A percentile compares a stretch with the other conserved stretches of the same genome.
Conservation (phyloP, 257 asterid species). For the Forsythia suspensa region DNA sequence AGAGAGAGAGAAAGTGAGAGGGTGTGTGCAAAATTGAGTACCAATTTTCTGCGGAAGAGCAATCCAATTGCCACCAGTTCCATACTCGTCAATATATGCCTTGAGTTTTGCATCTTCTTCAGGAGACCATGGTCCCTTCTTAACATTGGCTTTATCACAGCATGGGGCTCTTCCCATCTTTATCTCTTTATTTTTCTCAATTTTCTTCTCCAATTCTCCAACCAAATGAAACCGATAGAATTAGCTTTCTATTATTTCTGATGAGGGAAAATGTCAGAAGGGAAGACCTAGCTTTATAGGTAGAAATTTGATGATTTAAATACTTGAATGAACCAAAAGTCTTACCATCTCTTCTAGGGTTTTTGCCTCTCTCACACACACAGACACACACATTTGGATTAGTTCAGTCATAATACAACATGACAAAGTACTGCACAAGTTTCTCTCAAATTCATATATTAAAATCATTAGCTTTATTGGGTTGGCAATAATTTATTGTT, state of each 20-base stretch:
- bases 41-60: conserved; percentile 63
- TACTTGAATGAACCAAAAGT: conserved; percentile 27
- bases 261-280: conserved; percentile 12
- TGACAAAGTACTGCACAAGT: conserved; percentile 26
- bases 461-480: conserved; percentile 18
- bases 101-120: conserved; percentile 58
- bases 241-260: conserved; percentile 12
- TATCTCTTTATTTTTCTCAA: background rate
- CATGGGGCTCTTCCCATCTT: conserved; percentile 62
- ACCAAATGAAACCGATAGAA: background rate
- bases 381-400: conserved; percentile 30
- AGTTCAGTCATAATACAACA: conserved; percentile 19
- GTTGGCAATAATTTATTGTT: conserved; percentile 24
- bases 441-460: conserved; percentile 23
- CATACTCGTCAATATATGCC: conserved; percentile 44
- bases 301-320: conserved; percentile 35
- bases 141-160: conserved; percentile 54
- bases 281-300: conserved; percentile 46
- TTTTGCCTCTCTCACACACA: conserved; percentile 2
- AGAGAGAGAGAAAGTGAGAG: background rate
- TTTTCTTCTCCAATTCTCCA: background rate
- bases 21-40: conserved; percentile 4
- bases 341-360: conserved; percentile 31
- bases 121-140: conserved; percentile 59
- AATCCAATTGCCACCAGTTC: conserved; percentile 55